Evolutionary conservation across 768 basidiomycete genomes (phyloP), one percentile per base, ranked within the genome.

Genomic region (Ramaria sp.): DNA sequence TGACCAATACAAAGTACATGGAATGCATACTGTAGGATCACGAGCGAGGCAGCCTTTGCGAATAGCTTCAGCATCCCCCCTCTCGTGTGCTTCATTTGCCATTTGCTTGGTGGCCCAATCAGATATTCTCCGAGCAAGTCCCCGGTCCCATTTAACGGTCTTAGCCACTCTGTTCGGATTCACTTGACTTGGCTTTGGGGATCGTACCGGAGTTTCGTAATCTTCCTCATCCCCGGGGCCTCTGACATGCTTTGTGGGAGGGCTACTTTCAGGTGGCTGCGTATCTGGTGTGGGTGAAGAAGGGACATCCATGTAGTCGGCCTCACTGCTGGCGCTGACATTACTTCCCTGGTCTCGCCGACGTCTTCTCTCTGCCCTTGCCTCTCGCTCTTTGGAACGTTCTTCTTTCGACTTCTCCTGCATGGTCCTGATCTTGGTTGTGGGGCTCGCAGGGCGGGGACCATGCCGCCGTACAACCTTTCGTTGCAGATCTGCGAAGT

Each of bases 161-260:
- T 83, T 78, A 64, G 71, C 69, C 49, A 71, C 67, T 54, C 61
- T 66, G 39, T 39, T 67, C 73, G 41, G 76, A 66, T 53, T 70
- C 67, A 19, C 71, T 66, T 15, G 72, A 67, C 67, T 79, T 81
- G 54, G 68, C 54, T 27, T 70, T 70, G 19, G 54, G 37, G 71
- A 69, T 61, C 71, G 71, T 46, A 76, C 72, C 2, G 88, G 87
- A 11, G 85, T 86, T 63, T 77, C 75, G 62, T 88, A 89, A 59
- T 88, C 88, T 62, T 84, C 88, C 27, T 89, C 87, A 24, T 92
- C 89, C 1, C 89, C 90, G 4, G 88, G 79, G 1, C 83, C 89
- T 63, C 82, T 72, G 53, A 67, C 69, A 69, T 89, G 86, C 59
- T 68, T 66, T 31, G 56, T 9, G 3, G 19, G 19, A 65, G 69